Conservation (phyloP, 2,329 filamentous ascomycete genomes). For the Apiospora aurea region DNA sequence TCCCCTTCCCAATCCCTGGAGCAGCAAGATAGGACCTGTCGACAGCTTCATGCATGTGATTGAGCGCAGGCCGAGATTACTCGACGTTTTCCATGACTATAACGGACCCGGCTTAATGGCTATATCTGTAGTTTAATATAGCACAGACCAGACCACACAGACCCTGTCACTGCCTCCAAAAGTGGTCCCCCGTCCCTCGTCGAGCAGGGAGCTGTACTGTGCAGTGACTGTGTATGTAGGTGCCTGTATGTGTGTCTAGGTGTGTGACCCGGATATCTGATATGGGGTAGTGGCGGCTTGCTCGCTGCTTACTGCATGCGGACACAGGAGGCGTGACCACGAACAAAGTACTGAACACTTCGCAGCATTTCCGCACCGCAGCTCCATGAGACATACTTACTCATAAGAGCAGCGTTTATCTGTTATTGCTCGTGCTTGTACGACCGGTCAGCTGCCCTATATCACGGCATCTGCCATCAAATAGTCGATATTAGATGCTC, state of each 20-base stretch:
- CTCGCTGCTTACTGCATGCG: conserved; percentile 16
- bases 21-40: not conserved
- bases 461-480: not conserved
- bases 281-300: not conserved
- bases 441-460: not conserved
- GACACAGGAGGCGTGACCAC: conserved; percentile 8
- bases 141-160: conserved; percentile 10
- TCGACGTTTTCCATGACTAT: conserved; percentile 20
- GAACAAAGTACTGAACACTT: not conserved
- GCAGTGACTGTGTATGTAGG: not conserved
- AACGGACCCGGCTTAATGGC: conserved; percentile 23
- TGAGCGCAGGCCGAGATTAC: conserved; percentile 23
- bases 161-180: conserved; percentile 14
- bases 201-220: not conserved
- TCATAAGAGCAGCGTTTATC: not conserved
- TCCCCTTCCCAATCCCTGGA: conserved; percentile 17
- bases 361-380: not conserved
- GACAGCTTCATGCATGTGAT: conserved; percentile 23
- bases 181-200: not conserved
- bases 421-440: not conserved
- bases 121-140: conserved; percentile 20
- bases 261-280: conserved; percentile 19
- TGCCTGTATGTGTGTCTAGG: not conserved
- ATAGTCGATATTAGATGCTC: not conserved
- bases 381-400: not conserved